Evolutionary conservation across 495 filamentous ascomycete genomes (phyloP).

Genomic region (Astrothelium subdiscretum): DNA sequence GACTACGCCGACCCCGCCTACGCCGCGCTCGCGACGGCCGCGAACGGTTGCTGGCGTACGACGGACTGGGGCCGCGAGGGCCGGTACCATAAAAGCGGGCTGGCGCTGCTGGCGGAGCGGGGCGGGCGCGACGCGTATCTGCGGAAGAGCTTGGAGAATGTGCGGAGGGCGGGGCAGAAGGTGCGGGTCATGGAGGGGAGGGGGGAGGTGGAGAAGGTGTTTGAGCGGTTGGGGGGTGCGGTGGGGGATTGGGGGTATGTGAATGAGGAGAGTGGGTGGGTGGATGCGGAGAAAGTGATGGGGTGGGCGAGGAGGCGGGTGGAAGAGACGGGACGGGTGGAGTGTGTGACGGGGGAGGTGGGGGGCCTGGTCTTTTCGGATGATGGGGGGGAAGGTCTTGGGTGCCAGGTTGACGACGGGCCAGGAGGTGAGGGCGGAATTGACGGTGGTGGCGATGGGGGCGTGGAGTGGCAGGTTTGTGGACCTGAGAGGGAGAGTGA

Average conservation of each 20-base stretch:
- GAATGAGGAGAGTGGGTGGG: slow-evolving; percentile 74
- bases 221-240: slow-evolving; percentile 32
- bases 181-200: slow-evolving; percentile 23
- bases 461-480: slow-evolving; percentile 72
- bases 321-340: slow-evolving; percentile 46
- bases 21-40: slow-evolving; percentile 52
- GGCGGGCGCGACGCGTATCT: slow-evolving; percentile 44
- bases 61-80: slow-evolving; percentile 46
- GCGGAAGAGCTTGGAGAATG: slow-evolving; percentile 52
- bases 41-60: slow-evolving; percentile 60
- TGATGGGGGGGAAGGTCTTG: slow-evolving; percentile 20
- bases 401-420: slow-evolving; percentile 48
- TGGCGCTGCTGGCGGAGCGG: slow-evolving; percentile 51
- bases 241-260: slow-evolving; percentile 64
- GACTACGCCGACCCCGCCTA: slow-evolving; percentile 73
- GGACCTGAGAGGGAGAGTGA: slow-evolving; percentile 61
- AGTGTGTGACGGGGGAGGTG: slow-evolving; percentile 53
- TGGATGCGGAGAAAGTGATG: slow-evolving; percentile 66
- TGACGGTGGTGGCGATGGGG: slow-evolving; percentile 72
- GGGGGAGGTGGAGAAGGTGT: slow-evolving; percentile 38
- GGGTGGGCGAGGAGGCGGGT: slow-evolving; percentile 42
- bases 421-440: slow-evolving; percentile 46
- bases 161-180: slow-evolving; percentile 33
- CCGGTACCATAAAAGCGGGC: slow-evolving; percentile 64
- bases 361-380: slow-evolving; percentile 34